Conservation (phyloP, 176 grass and related monocot species). For the Phoenix roebelenii region DNA sequence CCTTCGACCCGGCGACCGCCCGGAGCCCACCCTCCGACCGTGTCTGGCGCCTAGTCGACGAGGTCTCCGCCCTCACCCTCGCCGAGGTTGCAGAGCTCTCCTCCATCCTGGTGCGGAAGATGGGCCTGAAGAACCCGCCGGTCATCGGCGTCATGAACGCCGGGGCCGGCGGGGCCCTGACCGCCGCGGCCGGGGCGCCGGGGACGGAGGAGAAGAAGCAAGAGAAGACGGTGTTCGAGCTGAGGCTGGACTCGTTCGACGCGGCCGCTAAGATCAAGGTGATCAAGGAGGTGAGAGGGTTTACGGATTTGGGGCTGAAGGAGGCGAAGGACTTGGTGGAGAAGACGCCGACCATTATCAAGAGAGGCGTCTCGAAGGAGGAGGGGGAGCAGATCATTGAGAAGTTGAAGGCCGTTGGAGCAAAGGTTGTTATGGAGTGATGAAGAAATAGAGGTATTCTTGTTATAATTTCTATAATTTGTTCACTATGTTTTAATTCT, state of each 20-base stretch:
- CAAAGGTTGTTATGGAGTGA: constrained; percentile 83
- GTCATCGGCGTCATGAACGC: constrained; percentile 81
- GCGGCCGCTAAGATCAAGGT: constrained; percentile 96
- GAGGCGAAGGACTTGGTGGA: constrained; percentile 96
- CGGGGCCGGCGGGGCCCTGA: constrained; percentile 25
- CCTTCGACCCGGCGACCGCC: constrained; percentile 1
- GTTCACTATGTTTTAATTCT: constrained; percentile 1
- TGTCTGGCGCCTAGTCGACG: constrained; percentile 96
- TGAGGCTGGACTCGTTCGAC: constrained; percentile 65
- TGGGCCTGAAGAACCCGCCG: constrained; percentile 40
- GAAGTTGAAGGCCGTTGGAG: constrained; percentile 79
- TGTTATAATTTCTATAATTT: not conserved
- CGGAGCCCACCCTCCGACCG: constrained; percentile 49
- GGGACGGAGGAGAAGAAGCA: constrained; percentile 48
- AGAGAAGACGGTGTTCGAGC: constrained; percentile 95
- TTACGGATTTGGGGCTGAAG: constrained; percentile 86
- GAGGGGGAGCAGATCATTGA: constrained; percentile 74
- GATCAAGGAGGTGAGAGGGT: constrained; percentile 87
- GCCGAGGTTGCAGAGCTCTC: constrained; percentile 51
- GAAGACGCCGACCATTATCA: constrained; percentile 74
- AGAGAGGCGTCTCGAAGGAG: constrained; percentile 72
- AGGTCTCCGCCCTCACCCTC: constrained; percentile 64
- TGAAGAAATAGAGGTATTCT: not conserved
- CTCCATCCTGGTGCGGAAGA: constrained; percentile 42
- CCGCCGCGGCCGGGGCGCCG: not conserved